Conservation (phyloP, 495 filamentous ascomycete genomes). For the Thermothielavioides terrestris region DNA sequence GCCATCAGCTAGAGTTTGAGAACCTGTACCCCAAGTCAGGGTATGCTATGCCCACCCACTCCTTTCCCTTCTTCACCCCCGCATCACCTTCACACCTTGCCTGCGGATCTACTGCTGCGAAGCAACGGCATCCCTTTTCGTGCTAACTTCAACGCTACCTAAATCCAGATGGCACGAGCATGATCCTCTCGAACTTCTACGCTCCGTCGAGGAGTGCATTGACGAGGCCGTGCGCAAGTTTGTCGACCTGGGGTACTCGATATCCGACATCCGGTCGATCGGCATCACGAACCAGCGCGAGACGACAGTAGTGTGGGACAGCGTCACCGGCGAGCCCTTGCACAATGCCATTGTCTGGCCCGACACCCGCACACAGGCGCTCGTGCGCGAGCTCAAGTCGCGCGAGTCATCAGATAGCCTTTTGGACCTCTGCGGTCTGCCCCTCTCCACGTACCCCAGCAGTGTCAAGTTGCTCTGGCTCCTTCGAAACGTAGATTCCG, state of each 20-base stretch:
- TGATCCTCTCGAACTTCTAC: constrained; percentile 70
- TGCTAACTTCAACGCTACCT: background rate
- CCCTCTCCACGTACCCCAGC: constrained; percentile 89
- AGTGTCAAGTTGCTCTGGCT: constrained; percentile 86
- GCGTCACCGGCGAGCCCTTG: constrained; percentile 72
- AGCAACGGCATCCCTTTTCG: too few relatives aligned
- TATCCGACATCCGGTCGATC: constrained; percentile 69
- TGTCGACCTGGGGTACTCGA: constrained; percentile 57
- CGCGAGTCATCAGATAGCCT: constrained; percentile 59
- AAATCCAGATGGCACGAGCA: constrained; percentile 86
- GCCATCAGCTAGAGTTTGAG: constrained; percentile 85
- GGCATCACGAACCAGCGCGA: constrained; percentile 95
- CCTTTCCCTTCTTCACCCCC: constrained; percentile 6
- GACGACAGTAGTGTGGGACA: constrained; percentile 88
- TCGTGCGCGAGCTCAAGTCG: constrained; percentile 75
- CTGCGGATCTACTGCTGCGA: constrained; percentile 4
- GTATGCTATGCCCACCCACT: constrained; percentile 43
- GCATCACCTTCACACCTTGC: background rate
- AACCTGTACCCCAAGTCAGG: constrained; percentile 84
- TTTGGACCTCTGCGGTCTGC: constrained; percentile 70
- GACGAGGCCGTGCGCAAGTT: constrained; percentile 71
- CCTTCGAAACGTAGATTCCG: constrained; percentile 59
- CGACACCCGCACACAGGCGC: constrained; percentile 70
- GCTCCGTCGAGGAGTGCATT: constrained; percentile 76
- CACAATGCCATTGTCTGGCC: constrained; percentile 92